Percentiles rank a stretch among this genome's conserved stretches.
These are phyloP conservation scores for Dictyophora rubrovolvata DNA, from an alignment of 768 basidiomycete species.

Conservation along the genomic window DNA sequence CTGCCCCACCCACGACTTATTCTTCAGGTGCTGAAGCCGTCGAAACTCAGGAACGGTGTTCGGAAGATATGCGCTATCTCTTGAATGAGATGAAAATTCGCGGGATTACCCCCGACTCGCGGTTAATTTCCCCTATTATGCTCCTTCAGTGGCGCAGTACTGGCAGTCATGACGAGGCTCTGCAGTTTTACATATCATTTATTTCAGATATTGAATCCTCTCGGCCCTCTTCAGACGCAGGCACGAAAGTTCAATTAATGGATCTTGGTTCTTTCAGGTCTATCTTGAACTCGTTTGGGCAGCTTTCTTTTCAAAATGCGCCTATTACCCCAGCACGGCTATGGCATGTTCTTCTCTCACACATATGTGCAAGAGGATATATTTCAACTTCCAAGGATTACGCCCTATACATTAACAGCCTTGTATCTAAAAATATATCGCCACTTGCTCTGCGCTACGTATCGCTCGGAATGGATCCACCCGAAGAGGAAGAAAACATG, in stretches of 20 bases:
- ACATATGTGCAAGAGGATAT: constrained; percentile 65
- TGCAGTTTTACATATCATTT: not conserved
- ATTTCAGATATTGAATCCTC: not conserved
- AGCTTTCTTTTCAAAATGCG: constrained; percentile 39
- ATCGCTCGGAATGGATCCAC: constrained; percentile 11
- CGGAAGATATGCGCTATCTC: not conserved
- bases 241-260: not conserved
- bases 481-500: constrained; percentile 14
- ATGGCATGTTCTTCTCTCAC: constrained; percentile 68
- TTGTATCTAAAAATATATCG: constrained; percentile 49
- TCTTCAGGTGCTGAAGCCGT: not conserved
- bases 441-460: constrained; percentile 24
- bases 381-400: constrained; percentile 51
- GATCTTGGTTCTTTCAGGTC: constrained; percentile 39
- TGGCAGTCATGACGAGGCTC: constrained; percentile 2
- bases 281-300: constrained; percentile 56
- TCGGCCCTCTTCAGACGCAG: not conserved
- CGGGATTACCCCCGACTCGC: not conserved
- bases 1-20: not conserved
- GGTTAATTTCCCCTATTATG: not conserved
- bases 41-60: not conserved
- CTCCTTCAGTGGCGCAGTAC: constrained; percentile 1
- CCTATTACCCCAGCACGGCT: constrained; percentile 35
- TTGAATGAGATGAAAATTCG: constrained; percentile 4
- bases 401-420: constrained; percentile 24